Conservation (phyloP, 2,329 filamentous ascomycete genomes). For the Drechslera avenae region DNA sequence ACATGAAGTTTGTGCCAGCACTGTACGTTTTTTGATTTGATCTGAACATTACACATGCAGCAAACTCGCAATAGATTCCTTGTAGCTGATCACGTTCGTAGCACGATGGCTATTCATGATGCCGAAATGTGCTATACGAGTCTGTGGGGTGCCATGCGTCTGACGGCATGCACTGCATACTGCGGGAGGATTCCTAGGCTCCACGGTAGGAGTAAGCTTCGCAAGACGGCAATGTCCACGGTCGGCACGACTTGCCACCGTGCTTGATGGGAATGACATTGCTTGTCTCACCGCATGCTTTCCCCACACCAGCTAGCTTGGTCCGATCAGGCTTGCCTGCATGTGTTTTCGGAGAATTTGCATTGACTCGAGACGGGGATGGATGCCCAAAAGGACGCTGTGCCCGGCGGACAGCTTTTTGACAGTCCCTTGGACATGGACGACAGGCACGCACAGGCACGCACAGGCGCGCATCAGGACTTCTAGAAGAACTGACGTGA, state of each 20-base stretch:
- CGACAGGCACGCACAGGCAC: slow-evolving; percentile 12
- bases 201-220: background rate
- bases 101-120: background rate
- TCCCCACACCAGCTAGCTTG: slow-evolving; percentile 26
- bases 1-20: background rate
- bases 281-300: slow-evolving; percentile 28
- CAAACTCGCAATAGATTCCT: background rate
- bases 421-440: slow-evolving; percentile 28
- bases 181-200: background rate
- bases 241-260: slow-evolving; percentile 15
- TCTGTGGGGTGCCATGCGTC: background rate
- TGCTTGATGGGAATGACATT: slow-evolving; percentile 26
- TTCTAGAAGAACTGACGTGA: slow-evolving; percentile 42
- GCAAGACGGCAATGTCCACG: slow-evolving; percentile 16
- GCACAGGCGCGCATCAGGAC: slow-evolving; percentile 3
- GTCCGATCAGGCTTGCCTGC: slow-evolving; percentile 10
- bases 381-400: slow-evolving; percentile 17
- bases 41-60: background rate
- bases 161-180: background rate
- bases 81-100: slow-evolving; percentile 2
- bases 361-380: too few species aligned
- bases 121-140: background rate
- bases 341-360: slow-evolving; percentile 3
- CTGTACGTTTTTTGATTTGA: background rate
- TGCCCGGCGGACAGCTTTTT: slow-evolving; percentile 29